A percentile compares a stretch with the other conserved stretches of the same genome.
Conservation (phyloP, 805 yeast genomes). For the Candida insectorum region DNA sequence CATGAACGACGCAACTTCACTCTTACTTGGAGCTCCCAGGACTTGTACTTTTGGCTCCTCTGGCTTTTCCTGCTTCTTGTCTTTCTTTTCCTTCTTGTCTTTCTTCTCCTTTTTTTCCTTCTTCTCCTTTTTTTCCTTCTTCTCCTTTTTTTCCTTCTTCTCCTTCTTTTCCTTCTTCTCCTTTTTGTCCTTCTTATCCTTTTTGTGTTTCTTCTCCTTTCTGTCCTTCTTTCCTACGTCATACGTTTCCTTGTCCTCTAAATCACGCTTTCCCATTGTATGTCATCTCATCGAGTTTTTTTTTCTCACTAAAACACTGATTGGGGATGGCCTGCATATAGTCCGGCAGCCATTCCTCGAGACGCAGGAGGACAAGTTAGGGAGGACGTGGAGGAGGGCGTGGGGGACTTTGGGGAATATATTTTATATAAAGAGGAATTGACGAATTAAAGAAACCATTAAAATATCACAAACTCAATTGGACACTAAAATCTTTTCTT, state of each 20-base stretch:
- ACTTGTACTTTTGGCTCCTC: conserved; percentile 14
- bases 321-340: no score
- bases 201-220: conserved; percentile 14
- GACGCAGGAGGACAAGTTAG: conserved; percentile 3
- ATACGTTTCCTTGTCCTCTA: conserved; percentile 12
- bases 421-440: no score
- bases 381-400: no score
- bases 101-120: conserved; percentile 13
- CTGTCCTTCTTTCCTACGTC: conserved; percentile 6
- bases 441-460: no score
- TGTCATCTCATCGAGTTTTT: conserved; percentile 5
- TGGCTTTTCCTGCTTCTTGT: conserved; percentile 11
- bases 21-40: conserved; percentile 40
- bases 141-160: conserved; percentile 14
- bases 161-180: conserved; percentile 12
- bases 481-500: conserved; percentile 4
- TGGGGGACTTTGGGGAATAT: no score
- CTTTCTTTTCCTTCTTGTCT: conserved; percentile 8
- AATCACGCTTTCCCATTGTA: conserved; percentile 5
- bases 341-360: conserved; percentile 5
- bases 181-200: conserved; percentile 9
- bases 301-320: no score
- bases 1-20: conserved; percentile 61
- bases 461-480: no score
- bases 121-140: conserved; percentile 2